phyloP scores from a whole-genome alignment of 1,139 yeast genomes.

The Kluyveromyces sp. region DNA sequence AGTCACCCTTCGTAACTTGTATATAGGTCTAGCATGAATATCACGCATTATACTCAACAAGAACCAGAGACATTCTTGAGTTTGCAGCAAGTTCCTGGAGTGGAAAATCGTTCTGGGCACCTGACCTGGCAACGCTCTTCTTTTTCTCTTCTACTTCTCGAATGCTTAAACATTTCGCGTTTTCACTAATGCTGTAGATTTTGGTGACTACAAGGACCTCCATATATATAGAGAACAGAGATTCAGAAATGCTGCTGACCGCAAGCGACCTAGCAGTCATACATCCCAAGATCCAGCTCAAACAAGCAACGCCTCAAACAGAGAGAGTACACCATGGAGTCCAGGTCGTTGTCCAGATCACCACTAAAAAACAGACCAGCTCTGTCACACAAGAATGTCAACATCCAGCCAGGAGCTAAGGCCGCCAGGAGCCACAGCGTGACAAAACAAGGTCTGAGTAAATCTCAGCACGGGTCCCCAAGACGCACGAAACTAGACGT shows the following conservation, averaged over 20 bases:
- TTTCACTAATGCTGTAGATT: neutral
- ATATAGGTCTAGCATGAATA: neutral
- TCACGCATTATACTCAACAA: neutral
- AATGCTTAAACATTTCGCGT: neutral
- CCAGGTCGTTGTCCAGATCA: conserved; percentile 6
- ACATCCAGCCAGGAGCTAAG: conserved; percentile 9
- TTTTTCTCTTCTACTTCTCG: neutral
- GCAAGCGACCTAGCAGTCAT: no score
- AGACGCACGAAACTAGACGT: conserved; percentile 15
- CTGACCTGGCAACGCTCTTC: neutral
- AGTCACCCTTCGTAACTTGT: neutral
- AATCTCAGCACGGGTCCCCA: conserved; percentile 14
- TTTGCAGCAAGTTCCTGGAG: no score
- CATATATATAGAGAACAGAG: neutral
- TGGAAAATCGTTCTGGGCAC: no score
- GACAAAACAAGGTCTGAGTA: conserved; percentile 8
- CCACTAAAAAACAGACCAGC: conserved; percentile 12
- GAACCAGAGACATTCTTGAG: no score
- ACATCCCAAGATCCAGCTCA: no score
- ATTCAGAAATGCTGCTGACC: no score
- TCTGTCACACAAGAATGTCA: conserved; percentile 12
- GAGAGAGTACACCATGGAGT: neutral
- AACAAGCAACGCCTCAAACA: no score
- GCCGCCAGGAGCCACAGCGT: conserved; percentile 3
- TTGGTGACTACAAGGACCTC: neutral